Evolutionary conservation across 768 basidiomycete genomes (phyloP).

Genomic region (Candolleomyces aberdarensis): DNA sequence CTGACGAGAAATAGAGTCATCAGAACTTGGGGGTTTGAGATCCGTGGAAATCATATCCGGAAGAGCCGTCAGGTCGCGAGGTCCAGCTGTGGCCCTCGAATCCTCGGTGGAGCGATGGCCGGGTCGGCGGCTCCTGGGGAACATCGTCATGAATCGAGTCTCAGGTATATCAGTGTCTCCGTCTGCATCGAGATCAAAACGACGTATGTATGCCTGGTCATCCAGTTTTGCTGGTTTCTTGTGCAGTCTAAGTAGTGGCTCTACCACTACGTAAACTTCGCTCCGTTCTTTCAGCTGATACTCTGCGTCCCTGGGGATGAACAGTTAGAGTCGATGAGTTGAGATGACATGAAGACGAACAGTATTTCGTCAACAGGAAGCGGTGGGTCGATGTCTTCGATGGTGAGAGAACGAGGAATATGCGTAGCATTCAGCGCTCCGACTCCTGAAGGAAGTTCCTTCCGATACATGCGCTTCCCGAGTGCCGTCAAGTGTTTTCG

Average conservation of each 20-base stretch:
- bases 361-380: constrained; percentile 20
- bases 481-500: constrained; percentile 22
- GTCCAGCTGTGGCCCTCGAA: neutral
- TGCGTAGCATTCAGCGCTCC: neutral
- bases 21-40: constrained; percentile 5
- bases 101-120: constrained; percentile 9
- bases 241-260: constrained; percentile 3
- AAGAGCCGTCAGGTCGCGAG: constrained; percentile 10
- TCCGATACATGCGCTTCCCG: neutral
- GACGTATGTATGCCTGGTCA: constrained; percentile 25
- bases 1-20: constrained; percentile 40
- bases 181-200: constrained; percentile 11
- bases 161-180: constrained; percentile 6
- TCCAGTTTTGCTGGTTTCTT: constrained; percentile 8
- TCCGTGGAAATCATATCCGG: constrained; percentile 6
- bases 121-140: constrained; percentile 34
- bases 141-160: constrained; percentile 33
- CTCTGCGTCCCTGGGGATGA: neutral
- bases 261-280: neutral
- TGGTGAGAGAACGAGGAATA: constrained; percentile 19
- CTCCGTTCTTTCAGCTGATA: constrained; percentile 1
- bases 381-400: constrained; percentile 19
- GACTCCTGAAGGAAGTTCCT: neutral
- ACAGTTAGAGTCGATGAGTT: neutral
- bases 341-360: constrained; percentile 11